These are phyloP conservation scores for Reutealis trisperma DNA, from an alignment of 345 rosid species.

Conservation along the genomic window DNA sequence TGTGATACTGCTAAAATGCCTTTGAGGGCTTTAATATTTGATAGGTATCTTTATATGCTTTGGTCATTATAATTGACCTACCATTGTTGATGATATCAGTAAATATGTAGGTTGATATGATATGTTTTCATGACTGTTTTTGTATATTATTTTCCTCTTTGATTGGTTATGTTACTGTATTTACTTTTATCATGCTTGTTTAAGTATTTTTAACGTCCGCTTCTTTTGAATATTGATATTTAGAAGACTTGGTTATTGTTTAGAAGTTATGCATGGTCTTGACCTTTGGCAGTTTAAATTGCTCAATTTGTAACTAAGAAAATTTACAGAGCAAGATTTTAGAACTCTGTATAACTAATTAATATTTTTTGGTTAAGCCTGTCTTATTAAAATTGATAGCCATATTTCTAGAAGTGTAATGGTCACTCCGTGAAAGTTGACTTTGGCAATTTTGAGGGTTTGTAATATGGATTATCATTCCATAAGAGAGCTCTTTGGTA, in stretches of 20 bases:
- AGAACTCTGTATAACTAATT: background rate
- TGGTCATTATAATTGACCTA: conserved; percentile 1
- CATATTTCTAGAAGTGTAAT: background rate
- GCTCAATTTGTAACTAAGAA: background rate
- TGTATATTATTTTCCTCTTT: background rate
- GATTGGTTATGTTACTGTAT: background rate
- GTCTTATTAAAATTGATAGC: background rate
- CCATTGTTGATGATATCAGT: background rate
- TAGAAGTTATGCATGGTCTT: background rate
- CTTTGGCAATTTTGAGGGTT: background rate
- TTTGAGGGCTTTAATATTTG: conserved; percentile 88
- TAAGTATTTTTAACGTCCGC: background rate
- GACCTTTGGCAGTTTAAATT: background rate
- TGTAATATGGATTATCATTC: background rate
- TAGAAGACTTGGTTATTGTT: background rate
- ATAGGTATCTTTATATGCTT: conserved; percentile 61
- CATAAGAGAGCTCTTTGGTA: background rate
- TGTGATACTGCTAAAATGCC: conserved; percentile 58
- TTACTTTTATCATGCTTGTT: background rate
- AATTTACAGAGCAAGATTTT: background rate
- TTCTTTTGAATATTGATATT: background rate
- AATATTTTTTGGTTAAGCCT: background rate
- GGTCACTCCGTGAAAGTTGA: background rate
- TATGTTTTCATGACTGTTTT: background rate
- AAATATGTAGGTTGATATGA: background rate